phyloP scores from a whole-genome alignment of 768 basidiomycete genomes.

The Boletellus ananiceps region DNA sequence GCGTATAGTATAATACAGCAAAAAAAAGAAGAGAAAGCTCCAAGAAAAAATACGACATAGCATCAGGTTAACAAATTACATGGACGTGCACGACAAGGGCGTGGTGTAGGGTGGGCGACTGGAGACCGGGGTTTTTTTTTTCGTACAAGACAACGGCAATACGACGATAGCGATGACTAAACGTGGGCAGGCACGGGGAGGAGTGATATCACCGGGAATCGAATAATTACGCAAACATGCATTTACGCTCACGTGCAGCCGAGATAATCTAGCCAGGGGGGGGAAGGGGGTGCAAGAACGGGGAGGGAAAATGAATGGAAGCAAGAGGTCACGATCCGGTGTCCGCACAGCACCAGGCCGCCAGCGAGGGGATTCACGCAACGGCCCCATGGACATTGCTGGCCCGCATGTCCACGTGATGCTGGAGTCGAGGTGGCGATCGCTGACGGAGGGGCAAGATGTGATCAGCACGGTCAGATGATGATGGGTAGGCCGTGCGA shows the following conservation, averaged over 20 bases:
- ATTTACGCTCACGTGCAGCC: not conserved
- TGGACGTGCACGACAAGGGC: no score
- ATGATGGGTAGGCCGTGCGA: constrained; percentile 26
- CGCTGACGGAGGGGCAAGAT: constrained; percentile 29
- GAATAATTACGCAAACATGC: constrained; percentile 20
- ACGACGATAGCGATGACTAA: constrained; percentile 20
- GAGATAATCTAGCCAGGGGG: constrained; percentile 18
- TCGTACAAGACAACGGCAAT: not conserved
- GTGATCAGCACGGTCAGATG: constrained; percentile 29
- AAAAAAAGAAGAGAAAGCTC: constrained; percentile 19
- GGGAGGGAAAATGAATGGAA: constrained; percentile 11
- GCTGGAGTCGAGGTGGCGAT: constrained; percentile 31
- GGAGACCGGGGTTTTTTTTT: not conserved
- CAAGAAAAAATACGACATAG: constrained; percentile 24
- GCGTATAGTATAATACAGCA: constrained; percentile 25
- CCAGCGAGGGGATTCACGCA: constrained; percentile 18
- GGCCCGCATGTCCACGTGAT: constrained; percentile 32
- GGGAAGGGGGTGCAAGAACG: constrained; percentile 14
- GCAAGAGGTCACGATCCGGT: not conserved
- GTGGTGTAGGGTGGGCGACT: no score
- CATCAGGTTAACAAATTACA: constrained; percentile 17
- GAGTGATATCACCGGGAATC: no score
- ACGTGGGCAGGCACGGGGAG: no score
- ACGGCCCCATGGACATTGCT: constrained; percentile 29
- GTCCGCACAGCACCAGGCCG: constrained; percentile 18